Evolutionary conservation across 192 early-diverging fungal species (phyloP), one percentile per base, ranked within the genome.

Genomic region (Coemansia sp.): DNA sequence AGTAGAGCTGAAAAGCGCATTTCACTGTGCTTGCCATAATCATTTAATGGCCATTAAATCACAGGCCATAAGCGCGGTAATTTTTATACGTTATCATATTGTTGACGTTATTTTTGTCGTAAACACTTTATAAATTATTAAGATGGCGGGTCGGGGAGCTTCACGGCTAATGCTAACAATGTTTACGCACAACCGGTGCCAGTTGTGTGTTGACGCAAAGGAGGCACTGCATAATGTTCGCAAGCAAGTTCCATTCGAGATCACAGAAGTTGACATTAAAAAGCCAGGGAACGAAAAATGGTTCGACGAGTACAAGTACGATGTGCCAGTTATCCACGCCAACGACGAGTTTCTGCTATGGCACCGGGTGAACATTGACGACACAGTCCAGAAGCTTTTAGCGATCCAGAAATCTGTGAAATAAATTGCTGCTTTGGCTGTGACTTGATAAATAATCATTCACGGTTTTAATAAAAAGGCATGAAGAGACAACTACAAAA

Each of bases 221-320:
- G 77, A 74, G 50, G 77, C 77, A 7, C 61, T 80, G 23, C 65
- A 56, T 57, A 37, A 64, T 22, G 72, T 80, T 27, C 77, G 61
- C 22, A 64, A 64, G 53, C 66, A 64, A 29, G 64, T 80, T 38
- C 72, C 77, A 19, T 80, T 80, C 27, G 68, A 71, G 52, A 48
- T 74, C 24, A 65, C 58, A 12, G 77, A 80, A 24, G 72, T 80
- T 12, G 77, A 80, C 26, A 74, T 80, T 61, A 59, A 54, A 32
- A 64, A 67, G 54, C 77, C 72, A 1, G 77, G 73, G 45, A 80
- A 80, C 43, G 62, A 74, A 47, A 32, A 57, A 22, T 80, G 77
- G 77, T 74, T 80, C 10, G 72, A 80, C 2, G 77, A 80, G 56
- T 80, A 80, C 77, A 80, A 80, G 54, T 59, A 71, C 24, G 77